Conservation (phyloP, 495 filamentous ascomycete genomes). For the Penicilliopsis zonata region DNA sequence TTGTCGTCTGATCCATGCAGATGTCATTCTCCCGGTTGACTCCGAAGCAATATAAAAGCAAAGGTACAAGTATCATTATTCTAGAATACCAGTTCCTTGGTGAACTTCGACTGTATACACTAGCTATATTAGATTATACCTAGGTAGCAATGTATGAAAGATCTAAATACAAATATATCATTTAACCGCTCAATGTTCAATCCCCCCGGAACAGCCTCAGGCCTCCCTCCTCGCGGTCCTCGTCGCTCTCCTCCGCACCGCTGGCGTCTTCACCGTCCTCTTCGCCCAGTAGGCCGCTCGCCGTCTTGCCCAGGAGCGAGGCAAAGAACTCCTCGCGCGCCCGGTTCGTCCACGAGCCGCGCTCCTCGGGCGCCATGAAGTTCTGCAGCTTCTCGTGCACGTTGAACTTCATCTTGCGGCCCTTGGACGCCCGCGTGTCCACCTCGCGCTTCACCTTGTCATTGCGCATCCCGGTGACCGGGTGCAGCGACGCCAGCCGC, state of each 20-base stretch:
- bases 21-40: too few species aligned
- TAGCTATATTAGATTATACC: too few species aligned
- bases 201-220: slow-evolving; percentile 64
- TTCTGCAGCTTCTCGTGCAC: slow-evolving; percentile 96
- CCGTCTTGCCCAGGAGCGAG: slow-evolving; percentile 61
- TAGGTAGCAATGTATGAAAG: too few species aligned
- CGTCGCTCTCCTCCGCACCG: slow-evolving; percentile 38
- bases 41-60: too few species aligned
- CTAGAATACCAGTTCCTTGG: too few species aligned
- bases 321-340: slow-evolving; percentile 83
- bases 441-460: slow-evolving; percentile 72
- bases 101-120: too few species aligned
- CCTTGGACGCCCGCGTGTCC: slow-evolving; percentile 92
- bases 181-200: too few species aligned
- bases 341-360: slow-evolving; percentile 59
- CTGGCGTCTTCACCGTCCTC: slow-evolving; percentile 43
- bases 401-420: slow-evolving; percentile 80
- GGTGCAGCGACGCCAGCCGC: slow-evolving; percentile 23
- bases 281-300: slow-evolving; percentile 61
- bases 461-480: slow-evolving; percentile 56
- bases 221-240: slow-evolving; percentile 49
- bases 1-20: too few species aligned
- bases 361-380: slow-evolving; percentile 91
- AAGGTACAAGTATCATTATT: too few species aligned
- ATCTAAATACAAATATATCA: too few species aligned